Conservation (phyloP, 768 basidiomycete species). For the Pisolithus microcarpus region DNA sequence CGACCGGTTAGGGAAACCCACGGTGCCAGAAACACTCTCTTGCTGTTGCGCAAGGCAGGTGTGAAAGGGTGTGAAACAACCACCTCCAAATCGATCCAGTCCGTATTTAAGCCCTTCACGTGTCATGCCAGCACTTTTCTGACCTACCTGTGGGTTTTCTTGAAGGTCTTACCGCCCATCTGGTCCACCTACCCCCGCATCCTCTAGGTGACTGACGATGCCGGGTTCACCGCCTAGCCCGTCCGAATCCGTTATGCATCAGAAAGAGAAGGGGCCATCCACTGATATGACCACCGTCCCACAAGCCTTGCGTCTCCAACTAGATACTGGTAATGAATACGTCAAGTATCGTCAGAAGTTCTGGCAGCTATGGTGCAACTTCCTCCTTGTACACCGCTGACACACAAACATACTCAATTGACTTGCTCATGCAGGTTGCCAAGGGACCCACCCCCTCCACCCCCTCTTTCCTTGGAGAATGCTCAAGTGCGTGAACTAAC, state of each 20-base stretch:
- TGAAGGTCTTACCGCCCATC: no score
- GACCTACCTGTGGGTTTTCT: no score
- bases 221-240: neutral
- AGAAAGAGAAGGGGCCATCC: neutral
- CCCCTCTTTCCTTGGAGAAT: constrained; percentile 48
- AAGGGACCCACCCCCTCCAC: constrained; percentile 47
- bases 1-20: no score
- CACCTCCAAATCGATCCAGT: no score
- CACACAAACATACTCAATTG: neutral
- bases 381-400: neutral
- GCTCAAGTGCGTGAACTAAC: constrained; percentile 33
- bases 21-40: no score
- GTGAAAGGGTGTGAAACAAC: no score
- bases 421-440: constrained; percentile 41
- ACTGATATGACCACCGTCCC: neutral
- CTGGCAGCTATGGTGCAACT: constrained; percentile 49
- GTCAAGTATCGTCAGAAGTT: constrained; percentile 39
- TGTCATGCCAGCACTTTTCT: no score
- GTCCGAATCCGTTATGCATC: neutral
- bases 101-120: no score
- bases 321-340: constrained; percentile 35
- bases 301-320: constrained; percentile 20
- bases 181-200: no score
- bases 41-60: no score
- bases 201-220: neutral